These are phyloP conservation scores for Pleurotus citrinopileatus DNA, from an alignment of 768 basidiomycete species.

Conservation along the genomic window DNA sequence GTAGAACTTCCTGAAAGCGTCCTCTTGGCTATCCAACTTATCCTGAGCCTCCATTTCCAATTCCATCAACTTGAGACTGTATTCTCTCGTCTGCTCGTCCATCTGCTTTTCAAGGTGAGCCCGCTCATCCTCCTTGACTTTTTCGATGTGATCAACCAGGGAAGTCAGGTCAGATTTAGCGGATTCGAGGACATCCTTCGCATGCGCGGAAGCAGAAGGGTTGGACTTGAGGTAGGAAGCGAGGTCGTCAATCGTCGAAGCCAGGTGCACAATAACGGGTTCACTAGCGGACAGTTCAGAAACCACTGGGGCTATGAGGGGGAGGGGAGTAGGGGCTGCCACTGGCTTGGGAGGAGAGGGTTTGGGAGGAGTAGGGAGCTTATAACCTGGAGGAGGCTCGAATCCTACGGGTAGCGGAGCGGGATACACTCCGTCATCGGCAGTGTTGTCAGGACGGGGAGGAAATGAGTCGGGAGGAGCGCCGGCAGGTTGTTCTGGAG, in stretches of 20 bases:
- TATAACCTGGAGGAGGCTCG: constrained; percentile 90
- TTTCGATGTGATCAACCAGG: constrained; percentile 74
- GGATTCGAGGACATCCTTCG: constrained; percentile 69
- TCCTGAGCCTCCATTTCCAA: constrained; percentile 85
- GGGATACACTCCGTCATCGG: constrained; percentile 56
- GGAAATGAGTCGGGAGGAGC: constrained; percentile 19
- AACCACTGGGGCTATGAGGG: constrained; percentile 80
- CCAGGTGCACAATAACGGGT: constrained; percentile 91
- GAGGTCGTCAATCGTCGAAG: constrained; percentile 88
- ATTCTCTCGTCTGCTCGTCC: constrained; percentile 84
- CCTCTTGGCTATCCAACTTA: constrained; percentile 81
- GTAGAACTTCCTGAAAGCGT: constrained; percentile 79
- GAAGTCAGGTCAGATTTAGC: constrained; percentile 81
- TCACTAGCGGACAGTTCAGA: constrained; percentile 71
- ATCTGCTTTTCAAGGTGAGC: constrained; percentile 57
- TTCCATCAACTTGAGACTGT: constrained; percentile 75
- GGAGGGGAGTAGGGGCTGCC: constrained; percentile 41
- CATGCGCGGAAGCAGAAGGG: constrained; percentile 63
- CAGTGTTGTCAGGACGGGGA: constrained; percentile 14
- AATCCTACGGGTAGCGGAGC: constrained; percentile 87
- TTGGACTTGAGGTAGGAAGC: constrained; percentile 79
- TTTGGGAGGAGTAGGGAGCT: constrained; percentile 56
- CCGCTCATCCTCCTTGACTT: constrained; percentile 78
- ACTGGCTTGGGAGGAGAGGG: constrained; percentile 25
- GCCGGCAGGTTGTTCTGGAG: constrained; percentile 23